Percentiles rank a stretch among this genome's conserved stretches.
Evolutionary conservation across 1,139 yeast genomes (phyloP).

Genomic region (Zhuliangozyma parablackwelliae): DNA sequence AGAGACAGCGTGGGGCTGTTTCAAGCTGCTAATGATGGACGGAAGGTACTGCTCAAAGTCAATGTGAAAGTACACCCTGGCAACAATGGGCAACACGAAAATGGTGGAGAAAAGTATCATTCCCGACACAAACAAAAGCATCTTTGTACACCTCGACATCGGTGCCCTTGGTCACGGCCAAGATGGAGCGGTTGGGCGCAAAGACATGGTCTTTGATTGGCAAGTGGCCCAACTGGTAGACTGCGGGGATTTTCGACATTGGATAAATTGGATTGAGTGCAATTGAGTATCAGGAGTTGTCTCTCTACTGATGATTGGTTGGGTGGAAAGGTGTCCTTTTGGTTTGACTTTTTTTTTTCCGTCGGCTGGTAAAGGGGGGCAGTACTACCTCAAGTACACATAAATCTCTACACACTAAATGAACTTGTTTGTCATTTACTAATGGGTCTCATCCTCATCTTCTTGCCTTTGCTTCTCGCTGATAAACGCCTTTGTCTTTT

Average conservation of each 20-base stretch:
- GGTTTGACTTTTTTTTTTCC: too few relatives aligned
- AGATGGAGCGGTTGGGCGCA: constrained; percentile 58
- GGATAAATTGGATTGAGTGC: neutral
- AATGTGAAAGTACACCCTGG: constrained; percentile 25
- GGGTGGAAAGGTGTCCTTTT: neutral
- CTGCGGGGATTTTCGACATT: constrained; percentile 28
- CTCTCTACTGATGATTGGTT: constrained; percentile 26
- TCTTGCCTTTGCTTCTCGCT: constrained; percentile 23
- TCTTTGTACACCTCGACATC: constrained; percentile 70
- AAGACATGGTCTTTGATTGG: constrained; percentile 92
- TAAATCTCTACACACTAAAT: too few relatives aligned
- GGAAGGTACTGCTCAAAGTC: constrained; percentile 39
- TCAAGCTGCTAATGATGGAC: constrained; percentile 22
- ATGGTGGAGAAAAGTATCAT: constrained; percentile 31
- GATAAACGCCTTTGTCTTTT: constrained; percentile 34
- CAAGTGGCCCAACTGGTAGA: constrained; percentile 68
- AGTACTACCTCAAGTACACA: too few relatives aligned
- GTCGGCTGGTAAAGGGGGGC: too few relatives aligned
- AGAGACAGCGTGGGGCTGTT: constrained; percentile 38
- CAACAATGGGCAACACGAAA: constrained; percentile 39
- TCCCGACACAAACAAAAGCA: constrained; percentile 36
- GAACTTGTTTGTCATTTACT: too few relatives aligned
- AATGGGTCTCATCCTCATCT: constrained; percentile 27
- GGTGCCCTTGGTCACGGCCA: constrained; percentile 81
- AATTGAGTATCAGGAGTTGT: constrained; percentile 22